Evolutionary conservation across 2,329 filamentous ascomycete genomes (phyloP), one percentile per base, ranked within the genome.

Genomic region (Fusarium sp.): DNA sequence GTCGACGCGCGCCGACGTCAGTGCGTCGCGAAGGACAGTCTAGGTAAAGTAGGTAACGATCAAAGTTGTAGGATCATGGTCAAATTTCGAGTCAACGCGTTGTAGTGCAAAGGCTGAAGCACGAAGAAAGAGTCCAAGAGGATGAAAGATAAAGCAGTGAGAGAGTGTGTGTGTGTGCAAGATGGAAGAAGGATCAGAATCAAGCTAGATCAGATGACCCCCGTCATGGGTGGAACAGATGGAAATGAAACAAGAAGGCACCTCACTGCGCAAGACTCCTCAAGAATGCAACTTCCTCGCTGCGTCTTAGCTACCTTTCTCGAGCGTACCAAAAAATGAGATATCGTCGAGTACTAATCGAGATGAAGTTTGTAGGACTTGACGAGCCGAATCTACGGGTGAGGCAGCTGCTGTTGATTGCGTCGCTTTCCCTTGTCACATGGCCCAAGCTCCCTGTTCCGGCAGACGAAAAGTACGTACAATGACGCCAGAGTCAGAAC

Each of bases 401-500:
- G 23, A 25, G 23, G 23, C 23, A 25, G 23, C 23, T 25, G 23
- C 23, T 25, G 23, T 25, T 25, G 23, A 57, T 58, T 58, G 56
- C 35, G 51, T 49, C 39, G 52, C 42, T 58, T 52, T 62, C 42
- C 67, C 57, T 63, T 65, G 67, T 74, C 63, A 74, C 70, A 66
- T 69, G 66, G 71, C 57, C 70, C 58, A 69, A 73, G 67, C 71
- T 72, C 69, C 66, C 50, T 39, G n/a, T 57, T 63, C 58, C 33
- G 37, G 37, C 10, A 52, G 43, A 35, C 21, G 23, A 33, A 57
- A 54, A 37, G 43, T 58, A 63, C 66, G 62, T 63, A 63, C 58
- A 67, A 69, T 69, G 66, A 69, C 66, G 62, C 65, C 60, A 69
- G 42, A 46, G 29, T 11, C 29, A 14, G 29, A 31, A 6, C 29